Evolutionary conservation across 495 filamentous ascomycete genomes (phyloP).

Genomic region (Neurospora sp.): DNA sequence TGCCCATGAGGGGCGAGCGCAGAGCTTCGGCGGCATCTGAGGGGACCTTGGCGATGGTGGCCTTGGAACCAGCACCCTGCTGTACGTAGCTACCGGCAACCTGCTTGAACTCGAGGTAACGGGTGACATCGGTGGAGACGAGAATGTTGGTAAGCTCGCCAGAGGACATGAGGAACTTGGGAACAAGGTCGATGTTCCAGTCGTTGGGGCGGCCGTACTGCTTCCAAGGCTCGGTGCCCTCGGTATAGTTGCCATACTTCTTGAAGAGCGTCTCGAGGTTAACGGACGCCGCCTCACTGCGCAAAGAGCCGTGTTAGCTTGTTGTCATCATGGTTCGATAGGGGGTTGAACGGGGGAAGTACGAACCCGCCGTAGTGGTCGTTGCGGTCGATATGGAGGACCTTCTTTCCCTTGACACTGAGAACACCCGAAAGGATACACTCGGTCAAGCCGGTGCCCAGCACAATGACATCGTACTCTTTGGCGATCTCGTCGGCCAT

Average conservation of each 20-base stretch:
- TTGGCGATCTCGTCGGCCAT: constrained; percentile 91
- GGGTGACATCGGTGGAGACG: constrained; percentile 90
- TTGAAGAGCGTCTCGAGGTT: constrained; percentile 95
- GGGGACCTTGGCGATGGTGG: constrained; percentile 92
- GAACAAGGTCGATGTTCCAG: constrained; percentile 98
- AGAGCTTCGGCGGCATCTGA: constrained; percentile 88
- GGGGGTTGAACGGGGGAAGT: constrained; percentile 5
- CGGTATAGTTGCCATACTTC: constrained; percentile 73
- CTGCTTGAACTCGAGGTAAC: constrained; percentile 97
- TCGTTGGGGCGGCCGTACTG: constrained; percentile 93
- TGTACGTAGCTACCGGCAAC: constrained; percentile 97
- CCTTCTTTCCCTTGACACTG: constrained; percentile 98
- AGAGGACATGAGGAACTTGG: constrained; percentile 96
- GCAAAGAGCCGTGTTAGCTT: constrained; percentile 23
- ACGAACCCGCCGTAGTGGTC: constrained; percentile 97
- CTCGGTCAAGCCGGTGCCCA: constrained; percentile 96
- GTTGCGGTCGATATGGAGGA: constrained; percentile 97
- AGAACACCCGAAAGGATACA: constrained; percentile 96
- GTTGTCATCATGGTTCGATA: not conserved
- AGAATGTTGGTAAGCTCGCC: constrained; percentile 97
- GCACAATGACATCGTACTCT: constrained; percentile 96
- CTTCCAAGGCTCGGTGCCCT: constrained; percentile 91
- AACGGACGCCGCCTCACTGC: constrained; percentile 82
- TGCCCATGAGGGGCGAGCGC: constrained; percentile 85
- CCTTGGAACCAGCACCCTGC: constrained; percentile 67